phyloP scores from a whole-genome alignment of 495 filamentous ascomycete genomes.

The Penicillium salamii region DNA sequence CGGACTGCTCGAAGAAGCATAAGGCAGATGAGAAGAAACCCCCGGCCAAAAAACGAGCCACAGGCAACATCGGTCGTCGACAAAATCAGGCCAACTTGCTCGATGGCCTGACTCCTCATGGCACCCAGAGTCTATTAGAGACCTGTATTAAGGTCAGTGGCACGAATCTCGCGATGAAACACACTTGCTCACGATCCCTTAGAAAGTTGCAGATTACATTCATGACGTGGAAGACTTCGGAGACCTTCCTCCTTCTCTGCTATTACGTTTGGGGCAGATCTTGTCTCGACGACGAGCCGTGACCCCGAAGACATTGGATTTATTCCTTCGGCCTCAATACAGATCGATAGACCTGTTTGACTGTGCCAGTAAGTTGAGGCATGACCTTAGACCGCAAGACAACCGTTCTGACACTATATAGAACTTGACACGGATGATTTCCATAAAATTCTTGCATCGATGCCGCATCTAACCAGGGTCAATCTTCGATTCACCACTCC shows the following conservation, averaged over 20 bases:
- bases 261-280: slow-evolving; percentile 75
- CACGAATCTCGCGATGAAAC: background rate
- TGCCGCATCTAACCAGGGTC: slow-evolving; percentile 63
- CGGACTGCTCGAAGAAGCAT: slow-evolving; percentile 77
- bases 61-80: slow-evolving; percentile 51
- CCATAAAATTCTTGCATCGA: slow-evolving; percentile 73
- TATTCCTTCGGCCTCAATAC: slow-evolving; percentile 71
- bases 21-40: slow-evolving; percentile 61
- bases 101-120: slow-evolving; percentile 66
- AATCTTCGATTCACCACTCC: slow-evolving; percentile 79
- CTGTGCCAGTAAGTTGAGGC: slow-evolving; percentile 55
- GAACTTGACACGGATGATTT: slow-evolving; percentile 73
- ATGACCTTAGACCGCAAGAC: background rate
- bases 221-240: slow-evolving; percentile 80
- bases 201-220: slow-evolving; percentile 79
- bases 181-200: background rate
- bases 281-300: slow-evolving; percentile 76
- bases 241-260: slow-evolving; percentile 62
- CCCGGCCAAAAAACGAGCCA: slow-evolving; percentile 55
- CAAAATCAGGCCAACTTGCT: slow-evolving; percentile 75
- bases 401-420: slow-evolving; percentile 23
- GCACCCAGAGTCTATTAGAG: slow-evolving; percentile 70
- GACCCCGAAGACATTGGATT: slow-evolving; percentile 62
- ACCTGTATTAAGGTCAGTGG: slow-evolving; percentile 66
- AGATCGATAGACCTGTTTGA: slow-evolving; percentile 76